These are phyloP conservation scores for Mucor racemosus DNA, from an alignment of 371 early-diverging fungal genomes.

Conservation along the genomic window DNA sequence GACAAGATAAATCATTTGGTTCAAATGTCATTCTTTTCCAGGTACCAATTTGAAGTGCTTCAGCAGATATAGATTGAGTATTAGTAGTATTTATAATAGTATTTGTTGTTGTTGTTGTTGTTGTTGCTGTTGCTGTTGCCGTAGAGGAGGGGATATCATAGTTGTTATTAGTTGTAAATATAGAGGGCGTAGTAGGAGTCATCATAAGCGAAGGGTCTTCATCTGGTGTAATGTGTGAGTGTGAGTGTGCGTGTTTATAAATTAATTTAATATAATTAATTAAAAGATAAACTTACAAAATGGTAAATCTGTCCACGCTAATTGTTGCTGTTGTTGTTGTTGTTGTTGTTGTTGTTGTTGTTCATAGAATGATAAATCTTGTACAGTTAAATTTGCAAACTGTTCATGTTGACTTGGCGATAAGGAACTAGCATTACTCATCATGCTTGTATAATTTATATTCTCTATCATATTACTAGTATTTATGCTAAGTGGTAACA, in stretches of 20 bases:
- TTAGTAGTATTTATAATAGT: neutral
- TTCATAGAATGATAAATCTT: conserved; percentile 3
- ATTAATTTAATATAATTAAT: neutral
- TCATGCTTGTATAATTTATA: neutral
- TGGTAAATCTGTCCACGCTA: conserved; percentile 17
- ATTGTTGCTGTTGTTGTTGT: conserved; percentile 13
- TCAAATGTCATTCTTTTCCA: conserved; percentile 75
- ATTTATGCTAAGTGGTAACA: neutral
- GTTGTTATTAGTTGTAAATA: conserved; percentile 4
- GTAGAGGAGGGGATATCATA: conserved; percentile 1
- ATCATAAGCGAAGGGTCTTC: conserved; percentile 13
- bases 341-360: conserved; percentile 17
- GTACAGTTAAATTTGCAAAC: conserved; percentile 3
- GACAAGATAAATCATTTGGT: conserved; percentile 62
- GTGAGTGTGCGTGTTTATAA: neutral
- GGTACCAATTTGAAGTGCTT: conserved; percentile 74
- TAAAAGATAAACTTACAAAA: conserved; percentile 21
- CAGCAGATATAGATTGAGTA: conserved; percentile 11
- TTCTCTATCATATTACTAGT: neutral
- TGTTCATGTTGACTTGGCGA: neutral
- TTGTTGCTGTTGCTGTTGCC: neutral
- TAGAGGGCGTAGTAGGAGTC: conserved; percentile 16
- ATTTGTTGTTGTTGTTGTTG: neutral
- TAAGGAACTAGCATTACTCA: neutral
- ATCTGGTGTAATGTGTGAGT: neutral